Conservation (phyloP, 306 rosid species). For the Medicago arabica region DNA sequence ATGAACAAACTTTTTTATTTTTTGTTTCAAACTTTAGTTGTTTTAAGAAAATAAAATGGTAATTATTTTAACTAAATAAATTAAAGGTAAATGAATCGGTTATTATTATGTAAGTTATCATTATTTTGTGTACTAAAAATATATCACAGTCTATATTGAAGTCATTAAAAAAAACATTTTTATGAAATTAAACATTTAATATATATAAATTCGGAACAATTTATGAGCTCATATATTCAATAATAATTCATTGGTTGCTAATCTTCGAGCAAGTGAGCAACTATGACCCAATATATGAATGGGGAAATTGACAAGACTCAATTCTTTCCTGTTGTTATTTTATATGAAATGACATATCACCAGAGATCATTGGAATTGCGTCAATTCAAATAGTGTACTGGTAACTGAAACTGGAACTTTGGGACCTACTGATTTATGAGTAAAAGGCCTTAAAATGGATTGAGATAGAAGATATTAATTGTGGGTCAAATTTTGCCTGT, state of each 20-base stretch:
- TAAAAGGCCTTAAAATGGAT: slow-evolving; percentile 42
- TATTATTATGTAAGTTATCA: not conserved
- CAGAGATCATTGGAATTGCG: slow-evolving; percentile 49
- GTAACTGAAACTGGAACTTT: slow-evolving; percentile 51
- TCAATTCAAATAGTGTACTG: slow-evolving; percentile 49
- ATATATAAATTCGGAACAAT: too few relatives aligned
- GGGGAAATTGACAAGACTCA: slow-evolving; percentile 65
- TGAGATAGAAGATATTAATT: slow-evolving; percentile 50
- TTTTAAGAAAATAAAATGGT: not conserved
- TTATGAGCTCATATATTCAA: too few relatives aligned
- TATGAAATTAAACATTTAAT: too few relatives aligned
- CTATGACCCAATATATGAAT: slow-evolving; percentile 45
- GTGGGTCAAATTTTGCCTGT: slow-evolving; percentile 48
- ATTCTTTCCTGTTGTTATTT: slow-evolving; percentile 46
- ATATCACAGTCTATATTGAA: too few relatives aligned
- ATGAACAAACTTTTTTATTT: not conserved
- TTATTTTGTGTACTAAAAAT: not conserved
- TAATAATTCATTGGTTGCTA: slow-evolving; percentile 42
- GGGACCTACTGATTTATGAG: slow-evolving; percentile 68
- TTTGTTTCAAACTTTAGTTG: not conserved
- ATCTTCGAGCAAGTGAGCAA: slow-evolving; percentile 41
- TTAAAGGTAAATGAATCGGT: not conserved
- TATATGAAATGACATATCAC: slow-evolving; percentile 65
- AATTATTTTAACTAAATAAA: not conserved
- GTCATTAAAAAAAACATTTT: too few relatives aligned